phyloP scores from a whole-genome alignment of 164 flowering plant species.

The Warburgia ugandensis region DNA sequence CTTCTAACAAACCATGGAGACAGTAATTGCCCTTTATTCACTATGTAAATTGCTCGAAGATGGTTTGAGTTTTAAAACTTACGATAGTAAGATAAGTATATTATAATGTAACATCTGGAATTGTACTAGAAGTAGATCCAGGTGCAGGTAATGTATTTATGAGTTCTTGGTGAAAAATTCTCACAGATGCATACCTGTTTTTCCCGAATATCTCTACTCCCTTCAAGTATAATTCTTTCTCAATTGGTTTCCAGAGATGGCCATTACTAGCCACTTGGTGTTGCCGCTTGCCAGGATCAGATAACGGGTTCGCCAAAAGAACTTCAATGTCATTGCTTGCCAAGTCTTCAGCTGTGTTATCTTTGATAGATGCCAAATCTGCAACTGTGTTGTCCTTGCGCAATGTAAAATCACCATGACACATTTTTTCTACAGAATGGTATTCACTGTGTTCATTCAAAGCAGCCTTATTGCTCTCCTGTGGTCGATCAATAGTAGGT shows the following conservation, averaged over 20 bases:
- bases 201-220: constrained; percentile 93
- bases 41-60: too few species aligned
- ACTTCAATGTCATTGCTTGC: constrained; percentile 13
- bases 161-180: not conserved
- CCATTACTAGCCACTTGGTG: constrained; percentile 14
- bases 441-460: constrained; percentile 14
- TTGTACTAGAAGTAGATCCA: too few species aligned
- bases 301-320: constrained; percentile 18
- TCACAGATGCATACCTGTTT: constrained; percentile 53
- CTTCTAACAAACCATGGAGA: not conserved
- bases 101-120: too few species aligned
- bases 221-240: constrained; percentile 80
- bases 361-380: too few species aligned
- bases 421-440: constrained; percentile 1
- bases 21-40: too few species aligned
- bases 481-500: constrained; percentile 11
- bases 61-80: too few species aligned
- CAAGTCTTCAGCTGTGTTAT: constrained; percentile 14
- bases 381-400: too few species aligned
- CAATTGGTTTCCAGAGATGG: constrained; percentile 68
- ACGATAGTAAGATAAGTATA: too few species aligned
- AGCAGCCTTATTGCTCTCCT: constrained; percentile 5
- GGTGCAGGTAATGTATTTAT: too few species aligned
- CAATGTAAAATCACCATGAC: constrained; percentile 9
- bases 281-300: constrained; percentile 14